Conservation (phyloP, 2,329 filamentous ascomycete species). For the Diaporthe amygdali region DNA sequence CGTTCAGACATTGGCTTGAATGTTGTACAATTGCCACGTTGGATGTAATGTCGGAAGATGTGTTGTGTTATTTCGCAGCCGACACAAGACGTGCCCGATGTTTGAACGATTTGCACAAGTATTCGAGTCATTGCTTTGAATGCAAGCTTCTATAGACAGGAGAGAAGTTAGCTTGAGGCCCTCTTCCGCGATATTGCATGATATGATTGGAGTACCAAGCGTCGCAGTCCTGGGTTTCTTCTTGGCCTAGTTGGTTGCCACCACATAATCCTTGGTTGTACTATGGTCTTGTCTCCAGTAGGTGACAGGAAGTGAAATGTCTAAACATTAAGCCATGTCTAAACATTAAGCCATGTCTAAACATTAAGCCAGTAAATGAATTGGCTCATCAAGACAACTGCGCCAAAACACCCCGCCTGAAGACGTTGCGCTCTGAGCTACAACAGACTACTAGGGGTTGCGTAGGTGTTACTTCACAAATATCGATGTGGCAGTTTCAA, state of each 20-base stretch:
- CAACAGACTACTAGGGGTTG: too few relatives aligned
- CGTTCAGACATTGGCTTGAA: background rate
- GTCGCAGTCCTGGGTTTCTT: background rate
- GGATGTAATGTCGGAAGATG: background rate
- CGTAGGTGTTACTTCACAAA: too few relatives aligned
- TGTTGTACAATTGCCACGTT: background rate
- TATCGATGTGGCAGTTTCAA: too few relatives aligned
- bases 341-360: too few relatives aligned
- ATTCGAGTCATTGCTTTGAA: background rate
- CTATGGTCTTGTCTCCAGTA: background rate
- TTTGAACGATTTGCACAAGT: background rate
- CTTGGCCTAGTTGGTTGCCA: background rate
- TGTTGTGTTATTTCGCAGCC: background rate
- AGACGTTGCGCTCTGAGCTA: too few relatives aligned
- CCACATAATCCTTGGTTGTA: background rate
- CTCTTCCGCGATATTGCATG: background rate
- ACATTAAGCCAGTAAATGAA: too few relatives aligned
- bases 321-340: too few relatives aligned
- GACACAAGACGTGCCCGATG: background rate
- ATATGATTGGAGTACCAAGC: background rate
- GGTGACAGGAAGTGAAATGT: too few relatives aligned
- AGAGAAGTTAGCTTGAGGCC: background rate
- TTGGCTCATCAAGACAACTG: too few relatives aligned
- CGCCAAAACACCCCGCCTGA: too few relatives aligned
- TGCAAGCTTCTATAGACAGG: background rate